Conservation (phyloP, 78 protist species). For the Trichosphaerium sp. region DNA sequence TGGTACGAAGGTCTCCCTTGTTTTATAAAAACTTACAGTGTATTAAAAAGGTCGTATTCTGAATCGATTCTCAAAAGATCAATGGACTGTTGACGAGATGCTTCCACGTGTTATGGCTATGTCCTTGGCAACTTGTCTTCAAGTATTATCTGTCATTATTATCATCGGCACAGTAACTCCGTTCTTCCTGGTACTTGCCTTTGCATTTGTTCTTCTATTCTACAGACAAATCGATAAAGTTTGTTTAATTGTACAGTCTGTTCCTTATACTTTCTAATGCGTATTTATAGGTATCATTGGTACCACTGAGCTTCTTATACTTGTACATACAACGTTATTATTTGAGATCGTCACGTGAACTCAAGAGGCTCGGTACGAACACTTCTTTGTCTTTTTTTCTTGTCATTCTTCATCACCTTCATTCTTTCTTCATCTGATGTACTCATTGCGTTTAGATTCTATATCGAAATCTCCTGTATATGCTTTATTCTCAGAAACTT, state of each 20-base stretch:
- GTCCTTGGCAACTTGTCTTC: conserved; percentile 36
- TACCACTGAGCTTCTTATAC: conserved; percentile 56
- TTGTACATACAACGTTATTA: conserved; percentile 51
- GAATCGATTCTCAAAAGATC: conserved; percentile 83
- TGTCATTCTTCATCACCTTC: too few species aligned
- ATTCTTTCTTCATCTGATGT: neutral
- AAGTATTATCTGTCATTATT: conserved; percentile 31
- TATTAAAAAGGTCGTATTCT: conserved; percentile 90
- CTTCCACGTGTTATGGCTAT: conserved; percentile 21
- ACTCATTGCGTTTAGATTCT: conserved; percentile 45
- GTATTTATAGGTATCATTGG: conserved; percentile 23
- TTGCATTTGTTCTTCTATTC: neutral
- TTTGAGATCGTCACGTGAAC: conserved; percentile 54
- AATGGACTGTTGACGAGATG: conserved; percentile 55
- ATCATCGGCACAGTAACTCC: neutral
- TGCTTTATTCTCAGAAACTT: conserved; percentile 44
- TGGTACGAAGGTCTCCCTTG: conserved; percentile 39
- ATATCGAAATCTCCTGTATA: conserved; percentile 55
- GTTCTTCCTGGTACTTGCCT: neutral
- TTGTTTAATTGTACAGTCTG: neutral
- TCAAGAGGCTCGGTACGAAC: conserved; percentile 71
- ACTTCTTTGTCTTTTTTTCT: too few species aligned
- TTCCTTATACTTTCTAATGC: neutral
- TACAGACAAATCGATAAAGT: neutral
- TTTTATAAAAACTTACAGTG: conserved; percentile 13